A percentile compares a stretch with the other conserved stretches of the same genome.
Evolutionary conservation across 768 basidiomycete genomes (phyloP).

Genomic region (Austroboletus eburneus): DNA sequence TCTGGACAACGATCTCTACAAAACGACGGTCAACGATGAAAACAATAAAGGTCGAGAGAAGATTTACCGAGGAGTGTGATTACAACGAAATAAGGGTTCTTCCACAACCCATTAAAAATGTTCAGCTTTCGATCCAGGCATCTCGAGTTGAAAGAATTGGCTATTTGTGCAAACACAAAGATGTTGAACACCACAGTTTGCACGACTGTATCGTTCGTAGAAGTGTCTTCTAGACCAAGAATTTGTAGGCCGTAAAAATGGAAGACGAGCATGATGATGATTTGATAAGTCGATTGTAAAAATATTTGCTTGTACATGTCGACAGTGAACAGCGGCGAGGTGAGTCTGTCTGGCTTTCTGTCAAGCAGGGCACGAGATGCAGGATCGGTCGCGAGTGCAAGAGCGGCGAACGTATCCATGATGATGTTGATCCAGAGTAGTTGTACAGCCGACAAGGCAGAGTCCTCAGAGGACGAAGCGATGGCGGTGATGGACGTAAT

Average conservation of each 20-base stretch:
- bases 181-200: slow-evolving; percentile 94
- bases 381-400: slow-evolving; percentile 96
- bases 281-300: slow-evolving; percentile 86
- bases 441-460: slow-evolving; percentile 94
- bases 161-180: slow-evolving; percentile 98
- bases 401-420: slow-evolving; percentile 98
- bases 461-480: slow-evolving; percentile 66
- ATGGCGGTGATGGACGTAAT: slow-evolving; percentile 92
- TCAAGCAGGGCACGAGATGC: slow-evolving; percentile 77
- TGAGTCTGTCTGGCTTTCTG: slow-evolving; percentile 88
- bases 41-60: neutral
- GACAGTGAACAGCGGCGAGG: slow-evolving; percentile 82
- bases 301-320: slow-evolving; percentile 98
- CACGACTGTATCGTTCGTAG: slow-evolving; percentile 42
- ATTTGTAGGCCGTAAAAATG: slow-evolving; percentile 81
- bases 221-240: slow-evolving; percentile 47
- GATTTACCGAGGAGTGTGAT: slow-evolving; percentile 80
- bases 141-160: slow-evolving; percentile 91
- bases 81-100: slow-evolving; percentile 78
- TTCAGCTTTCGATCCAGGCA: slow-evolving; percentile 83
- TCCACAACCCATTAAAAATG: slow-evolving; percentile 77
- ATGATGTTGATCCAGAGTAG: slow-evolving; percentile 98
- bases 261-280: slow-evolving; percentile 76
- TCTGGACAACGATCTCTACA: slow-evolving; percentile 80
- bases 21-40: slow-evolving; percentile 4